Conservation (phyloP, 139 green algal genomes). For the Closterium sp. region DNA sequence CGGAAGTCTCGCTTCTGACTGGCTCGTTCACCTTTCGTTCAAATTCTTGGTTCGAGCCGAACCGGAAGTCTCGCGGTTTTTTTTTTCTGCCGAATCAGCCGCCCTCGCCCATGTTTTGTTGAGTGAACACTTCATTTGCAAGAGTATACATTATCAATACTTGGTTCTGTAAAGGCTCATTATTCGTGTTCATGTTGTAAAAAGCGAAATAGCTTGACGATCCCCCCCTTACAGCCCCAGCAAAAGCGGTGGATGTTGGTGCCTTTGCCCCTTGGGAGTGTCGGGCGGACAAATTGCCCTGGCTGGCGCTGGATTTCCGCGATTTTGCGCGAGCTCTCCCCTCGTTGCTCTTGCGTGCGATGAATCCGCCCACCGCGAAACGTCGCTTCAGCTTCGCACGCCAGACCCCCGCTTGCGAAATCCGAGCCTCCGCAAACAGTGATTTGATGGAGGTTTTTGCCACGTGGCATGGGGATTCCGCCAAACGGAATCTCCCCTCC, state of each 20-base stretch:
- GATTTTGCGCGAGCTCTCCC: not conserved
- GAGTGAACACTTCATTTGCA: not conserved
- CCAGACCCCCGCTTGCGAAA: not conserved
- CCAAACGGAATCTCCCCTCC: not conserved
- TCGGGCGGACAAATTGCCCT: not conserved
- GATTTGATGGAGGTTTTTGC: not conserved
- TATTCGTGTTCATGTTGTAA: too few species aligned
- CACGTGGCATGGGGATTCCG: not conserved
- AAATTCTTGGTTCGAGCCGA: not conserved
- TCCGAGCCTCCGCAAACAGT: not conserved
- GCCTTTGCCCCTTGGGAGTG: not conserved
- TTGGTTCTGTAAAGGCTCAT: not conserved
- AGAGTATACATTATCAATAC: not conserved
- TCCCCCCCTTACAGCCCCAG: too few species aligned
- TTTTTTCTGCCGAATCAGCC: not conserved
- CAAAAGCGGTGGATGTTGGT: not conserved
- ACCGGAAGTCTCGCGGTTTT: too few species aligned
- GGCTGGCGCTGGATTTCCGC: not conserved
- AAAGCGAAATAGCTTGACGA: too few species aligned
- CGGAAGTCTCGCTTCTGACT: not conserved
- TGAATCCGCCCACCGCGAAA: not conserved
- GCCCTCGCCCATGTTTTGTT: not conserved
- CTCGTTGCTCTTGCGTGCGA: not conserved
- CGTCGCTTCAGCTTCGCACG: not conserved
- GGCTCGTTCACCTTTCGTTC: not conserved